Evolutionary conservation across 2,329 filamentous ascomycete genomes (phyloP), one percentile per base, ranked within the genome.

Genomic region (Juglanconis juglandina): DNA sequence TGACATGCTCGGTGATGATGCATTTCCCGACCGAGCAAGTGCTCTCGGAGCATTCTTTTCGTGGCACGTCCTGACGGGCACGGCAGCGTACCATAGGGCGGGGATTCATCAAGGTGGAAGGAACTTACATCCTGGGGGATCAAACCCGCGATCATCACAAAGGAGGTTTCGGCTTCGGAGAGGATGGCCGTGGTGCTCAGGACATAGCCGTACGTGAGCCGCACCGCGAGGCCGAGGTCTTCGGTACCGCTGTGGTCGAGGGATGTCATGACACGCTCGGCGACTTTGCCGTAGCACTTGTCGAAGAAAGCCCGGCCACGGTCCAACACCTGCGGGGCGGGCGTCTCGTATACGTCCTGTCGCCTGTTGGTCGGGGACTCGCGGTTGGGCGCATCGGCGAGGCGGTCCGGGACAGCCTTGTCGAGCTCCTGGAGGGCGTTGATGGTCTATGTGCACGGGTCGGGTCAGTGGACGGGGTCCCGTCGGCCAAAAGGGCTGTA

Each of bases 171-270:
- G 11, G 70, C 70, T 3, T 74, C 66, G 10, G 70, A 75, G n/a
- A 82, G 67, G 11, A 83, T 72, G 32, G 64, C 74, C 9, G 73
- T 75, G 64, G 81, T 80, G 68, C 77, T 81, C 42, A 83, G 67
- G 8, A 82, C 66, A 62, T 81, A 13, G 5, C 77, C 78, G 64
- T 83, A 84, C 64, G 80, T 73, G 52, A 83, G 69, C 13, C 78
- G 72, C 1, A 78, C 80, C 2, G 75, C 72, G 53, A 81, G 67
- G 1, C 78, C 79, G 4, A 84, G 69, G 65, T 83, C 81, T 58
- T 81, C 77, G 5, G 79, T 80, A 9, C 80, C 80, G 8, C 73
- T 79, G 46, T 69, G 69, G 64, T 80, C 76, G 75, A 83, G 77
- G 56, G 79, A 76, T 0, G 73, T 69, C 76, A 80, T 80, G 55